Evolutionary conservation across 345 rosid species (phyloP).

Genomic region (Chamaenerion angustifolium): DNA sequence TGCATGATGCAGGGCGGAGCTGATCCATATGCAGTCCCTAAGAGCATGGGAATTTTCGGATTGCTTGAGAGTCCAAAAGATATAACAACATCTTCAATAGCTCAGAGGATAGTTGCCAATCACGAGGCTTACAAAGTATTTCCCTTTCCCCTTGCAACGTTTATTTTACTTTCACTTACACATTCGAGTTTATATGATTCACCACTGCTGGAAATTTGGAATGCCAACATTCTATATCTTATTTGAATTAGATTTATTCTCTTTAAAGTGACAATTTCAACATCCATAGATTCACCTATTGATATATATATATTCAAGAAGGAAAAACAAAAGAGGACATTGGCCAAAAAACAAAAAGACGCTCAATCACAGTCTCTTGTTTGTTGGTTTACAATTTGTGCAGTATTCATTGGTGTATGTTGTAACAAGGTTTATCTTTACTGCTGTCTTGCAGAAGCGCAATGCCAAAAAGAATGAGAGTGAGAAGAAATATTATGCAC

Average conservation of each 20-base stretch:
- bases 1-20: conserved; percentile 33
- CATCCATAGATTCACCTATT: no score
- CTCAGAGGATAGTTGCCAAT: conserved; percentile 73
- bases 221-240: background rate
- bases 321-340: no score
- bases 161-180: no score
- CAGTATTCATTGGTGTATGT: background rate
- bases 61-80: conserved; percentile 62
- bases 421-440: background rate
- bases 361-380: background rate
- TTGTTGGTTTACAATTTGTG: background rate
- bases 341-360: no score
- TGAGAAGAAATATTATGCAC: conserved; percentile 16
- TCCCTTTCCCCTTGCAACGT: background rate
- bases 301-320: no score
- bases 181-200: background rate
- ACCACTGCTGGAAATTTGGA: background rate
- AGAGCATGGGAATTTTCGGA: conserved; percentile 59
- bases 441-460: conserved; percentile 9
- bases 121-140: conserved; percentile 66
- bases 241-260: no score
- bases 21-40: conserved; percentile 70
- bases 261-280: no score
- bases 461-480: conserved; percentile 17
- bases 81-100: conserved; percentile 61